Evolutionary conservation across 2,329 filamentous ascomycete genomes (phyloP).

Genomic region (Aspergillus unguis): DNA sequence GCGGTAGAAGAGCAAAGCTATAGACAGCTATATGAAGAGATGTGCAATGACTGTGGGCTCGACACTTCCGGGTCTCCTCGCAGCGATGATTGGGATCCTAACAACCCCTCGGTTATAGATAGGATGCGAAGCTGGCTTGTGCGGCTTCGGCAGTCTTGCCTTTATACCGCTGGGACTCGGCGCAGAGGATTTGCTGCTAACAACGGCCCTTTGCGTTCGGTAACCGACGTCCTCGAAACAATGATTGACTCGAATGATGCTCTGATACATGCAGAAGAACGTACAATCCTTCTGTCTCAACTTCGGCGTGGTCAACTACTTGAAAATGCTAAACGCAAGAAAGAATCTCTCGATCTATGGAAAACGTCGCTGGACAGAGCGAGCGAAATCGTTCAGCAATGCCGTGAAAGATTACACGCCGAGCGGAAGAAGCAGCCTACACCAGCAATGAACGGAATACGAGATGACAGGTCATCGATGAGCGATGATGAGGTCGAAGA

Average conservation of each 20-base stretch:
- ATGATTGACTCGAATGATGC: slow-evolving; percentile 87
- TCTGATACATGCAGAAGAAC: slow-evolving; percentile 64
- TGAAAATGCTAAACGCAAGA: slow-evolving; percentile 67
- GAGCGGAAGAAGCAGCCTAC: slow-evolving; percentile 39
- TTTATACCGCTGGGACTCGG: slow-evolving; percentile 73
- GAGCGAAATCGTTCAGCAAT: slow-evolving; percentile 54
- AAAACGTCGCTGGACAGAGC: slow-evolving; percentile 53
- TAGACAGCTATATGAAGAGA: slow-evolving; percentile 67
- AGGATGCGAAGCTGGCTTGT: slow-evolving; percentile 77
- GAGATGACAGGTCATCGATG: slow-evolving; percentile 15
- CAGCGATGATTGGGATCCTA: slow-evolving; percentile 61
- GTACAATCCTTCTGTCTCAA: slow-evolving; percentile 60
- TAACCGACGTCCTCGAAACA: slow-evolving; percentile 78
- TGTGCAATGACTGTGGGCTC: slow-evolving; percentile 68
- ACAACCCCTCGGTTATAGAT: slow-evolving; percentile 57
- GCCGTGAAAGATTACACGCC: slow-evolving; percentile 57
- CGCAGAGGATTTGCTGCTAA: slow-evolving; percentile 61
- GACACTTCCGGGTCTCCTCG: slow-evolving; percentile 62
- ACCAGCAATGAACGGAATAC: slow-evolving; percentile 21
- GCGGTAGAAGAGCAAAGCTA: slow-evolving; percentile 91
- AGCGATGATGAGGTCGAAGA: slow-evolving; percentile 40
- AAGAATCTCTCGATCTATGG: slow-evolving; percentile 70
- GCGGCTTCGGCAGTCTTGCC: slow-evolving; percentile 72
- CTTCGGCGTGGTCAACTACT: slow-evolving; percentile 72
- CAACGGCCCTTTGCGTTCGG: slow-evolving; percentile 69